These are phyloP conservation scores for Skeletonema menzelii DNA, from an alignment of 108 stramenopile genomes.

Conservation along the genomic window DNA sequence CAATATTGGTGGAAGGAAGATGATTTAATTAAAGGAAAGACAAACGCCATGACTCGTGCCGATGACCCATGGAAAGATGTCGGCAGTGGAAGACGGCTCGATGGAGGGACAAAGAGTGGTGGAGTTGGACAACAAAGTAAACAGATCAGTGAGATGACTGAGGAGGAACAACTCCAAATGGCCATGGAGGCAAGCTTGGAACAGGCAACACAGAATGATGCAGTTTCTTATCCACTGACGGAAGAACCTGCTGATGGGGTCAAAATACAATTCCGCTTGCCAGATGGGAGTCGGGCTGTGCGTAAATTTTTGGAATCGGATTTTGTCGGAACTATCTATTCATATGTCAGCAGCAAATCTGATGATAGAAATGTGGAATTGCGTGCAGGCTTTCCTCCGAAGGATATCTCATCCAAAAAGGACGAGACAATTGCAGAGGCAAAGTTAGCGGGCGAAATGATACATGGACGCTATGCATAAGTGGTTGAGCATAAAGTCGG, in stretches of 20 bases:
- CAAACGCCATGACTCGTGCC: slow-evolving; percentile 46
- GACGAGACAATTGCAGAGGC: slow-evolving; percentile 62
- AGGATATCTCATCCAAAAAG: slow-evolving; percentile 41
- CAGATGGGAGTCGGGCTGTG: slow-evolving; percentile 55
- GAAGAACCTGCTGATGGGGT: slow-evolving; percentile 63
- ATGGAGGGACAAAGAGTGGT: slow-evolving; percentile 52
- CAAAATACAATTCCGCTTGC: slow-evolving; percentile 75
- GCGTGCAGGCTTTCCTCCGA: slow-evolving; percentile 71
- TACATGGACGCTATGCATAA: slow-evolving; percentile 60
- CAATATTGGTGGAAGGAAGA: slow-evolving; percentile 82
- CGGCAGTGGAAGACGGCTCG: slow-evolving; percentile 76
- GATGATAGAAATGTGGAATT: slow-evolving; percentile 56
- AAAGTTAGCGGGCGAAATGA: slow-evolving; percentile 61
- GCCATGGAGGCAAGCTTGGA: slow-evolving; percentile 72
- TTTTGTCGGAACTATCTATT: slow-evolving; percentile 52
- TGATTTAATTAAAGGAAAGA: slow-evolving; percentile 65
- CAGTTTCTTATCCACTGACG: slow-evolving; percentile 12
- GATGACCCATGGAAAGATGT: slow-evolving; percentile 74
- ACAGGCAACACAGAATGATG: slow-evolving; percentile 7
- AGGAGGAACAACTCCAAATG: slow-evolving; percentile 82
- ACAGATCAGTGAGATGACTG: slow-evolving; percentile 56
- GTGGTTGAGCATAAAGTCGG: background rate
- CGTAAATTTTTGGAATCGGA: slow-evolving; percentile 61
- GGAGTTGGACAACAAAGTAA: slow-evolving; percentile 1
- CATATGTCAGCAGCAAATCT: slow-evolving; percentile 52